Base-by-base conservation (phyloP, 345 rosid species). In the Camelina hispida region DNA sequence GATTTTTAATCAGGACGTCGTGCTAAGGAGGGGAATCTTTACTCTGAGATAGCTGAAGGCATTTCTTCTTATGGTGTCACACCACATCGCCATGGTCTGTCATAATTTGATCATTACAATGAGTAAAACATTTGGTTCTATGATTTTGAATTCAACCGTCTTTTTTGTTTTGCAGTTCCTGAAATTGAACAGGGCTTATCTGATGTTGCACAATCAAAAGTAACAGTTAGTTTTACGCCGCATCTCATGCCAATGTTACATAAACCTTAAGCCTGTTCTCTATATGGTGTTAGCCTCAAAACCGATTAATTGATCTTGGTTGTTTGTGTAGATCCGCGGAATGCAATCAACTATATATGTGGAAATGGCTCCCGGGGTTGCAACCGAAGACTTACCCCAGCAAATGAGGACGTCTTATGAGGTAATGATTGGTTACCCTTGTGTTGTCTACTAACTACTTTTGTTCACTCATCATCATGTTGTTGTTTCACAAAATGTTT, bases 191-290 rank as follows among this genome's bases (percentile, higher is more conserved):
- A 95, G 64, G 99, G 98, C 28, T 81, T 93, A 37, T 84, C 98
- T 51, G 91, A 89, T 78, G 94, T 74, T 73, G 87, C 89, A 9
- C 53, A 43, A 57, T 89, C 93, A 48, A 84, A 89, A 86, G 69
- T 95, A 65, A 90, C 85, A 2, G 89, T 92, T 81, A 92, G 99
- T 85, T 90, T 95, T 79, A 95, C 99, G 32, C 98, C 99, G 1
- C 99, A 95, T 84, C 84, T 95, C 66, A 95, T 92, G 96, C 98
- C 99, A 73, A 92, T 92, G 99, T 98, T 95, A 85, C 60, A 23
- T 12, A 11, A 16, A 20, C 44, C 59, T 60, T 16, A 43, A 20
- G 16, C 62, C 28, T 81, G 11, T 35, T 52, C 7, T 59, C 66
- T 23, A 22, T 37, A 15, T 69, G 52, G 47, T 42, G 73, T 78